Evolutionary conservation across 352 stramenopile genomes (phyloP), one percentile per base, ranked within the genome.

Genomic region (Phytophthora citrophthora): DNA sequence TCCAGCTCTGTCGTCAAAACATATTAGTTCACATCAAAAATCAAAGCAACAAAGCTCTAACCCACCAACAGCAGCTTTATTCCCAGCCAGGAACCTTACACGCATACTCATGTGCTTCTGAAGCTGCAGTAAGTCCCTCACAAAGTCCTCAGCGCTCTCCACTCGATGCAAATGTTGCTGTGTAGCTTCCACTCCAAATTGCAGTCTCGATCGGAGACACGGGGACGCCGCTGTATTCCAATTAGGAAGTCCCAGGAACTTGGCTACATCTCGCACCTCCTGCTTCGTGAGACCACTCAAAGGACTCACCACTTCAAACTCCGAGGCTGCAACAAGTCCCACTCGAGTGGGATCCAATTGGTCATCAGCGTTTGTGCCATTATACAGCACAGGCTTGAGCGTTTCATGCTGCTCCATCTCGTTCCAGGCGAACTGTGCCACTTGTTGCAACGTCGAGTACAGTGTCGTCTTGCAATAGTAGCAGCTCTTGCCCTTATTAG

Each of bases 391-490:
- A 0, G 74, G 69, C 18, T 72, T 68, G 12, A 76, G 29, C 8
- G 29, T 23, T 15, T 63, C 48, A 0, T 48, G 24, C 7, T 34
- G 5, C 41, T 68, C 20, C 51, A 75, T 49, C 54, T 83, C 53
- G 45, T 74, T 55, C 49, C 64, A 56, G 16, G 83, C 77, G 60
- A 93, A 90, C 7, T 71, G 67, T 5, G 88, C 84, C 44, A 99
- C 90, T n/a, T 88, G 72, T 45, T 95, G 78, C 20, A 99, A 71
- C 24, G 92, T 96, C 31, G 87, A 81, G 81, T 99, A 99, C n/a
- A 99, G 75, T 53, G 97, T 97, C 5, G 93, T 98, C 77, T 99
- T 99, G 86, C 97, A 99, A 56, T 96, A 93, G 66, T 98, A 98
- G 76, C 97, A 99, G 67, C 93, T 91, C 59, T 97, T 73, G 26